phyloP scores from a whole-genome alignment of 1,284 basidiomycete species.

The Xerocomus minutiporus region DNA sequence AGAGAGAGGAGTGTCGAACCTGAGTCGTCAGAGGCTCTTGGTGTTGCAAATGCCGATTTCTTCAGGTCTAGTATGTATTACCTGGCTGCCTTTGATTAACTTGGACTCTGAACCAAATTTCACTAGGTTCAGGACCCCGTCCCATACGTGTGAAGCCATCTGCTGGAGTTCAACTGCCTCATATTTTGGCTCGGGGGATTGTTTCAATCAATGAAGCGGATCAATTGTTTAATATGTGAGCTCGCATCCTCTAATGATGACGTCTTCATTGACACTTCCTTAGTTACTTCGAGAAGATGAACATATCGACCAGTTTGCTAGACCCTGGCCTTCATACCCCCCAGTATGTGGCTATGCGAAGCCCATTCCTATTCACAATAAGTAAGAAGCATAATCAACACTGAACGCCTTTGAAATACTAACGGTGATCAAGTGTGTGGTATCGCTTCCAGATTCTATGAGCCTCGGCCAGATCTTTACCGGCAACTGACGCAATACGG shows the following conservation, averaged over 20 bases:
- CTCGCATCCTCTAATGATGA: slow-evolving; percentile 8
- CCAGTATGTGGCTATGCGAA: slow-evolving; percentile 63
- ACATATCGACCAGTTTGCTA: slow-evolving; percentile 63
- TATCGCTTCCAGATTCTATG: slow-evolving; percentile 69
- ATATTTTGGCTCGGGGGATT: slow-evolving; percentile 66
- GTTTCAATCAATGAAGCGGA: slow-evolving; percentile 71
- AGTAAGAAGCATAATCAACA: slow-evolving; percentile 46
- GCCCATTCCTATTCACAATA: slow-evolving; percentile 78
- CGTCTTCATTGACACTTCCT: slow-evolving; percentile 5
- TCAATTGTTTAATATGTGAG: slow-evolving; percentile 73
- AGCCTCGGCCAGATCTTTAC: slow-evolving; percentile 62
- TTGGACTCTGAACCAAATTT: not conserved
- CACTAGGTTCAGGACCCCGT: slow-evolving; percentile 44
- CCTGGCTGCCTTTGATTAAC: not conserved
- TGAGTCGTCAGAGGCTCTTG: slow-evolving; percentile 44
- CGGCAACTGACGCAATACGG: slow-evolving; percentile 64
- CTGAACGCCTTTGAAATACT: not conserved
- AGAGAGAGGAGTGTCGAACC: slow-evolving; percentile 44
- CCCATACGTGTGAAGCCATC: slow-evolving; percentile 30
- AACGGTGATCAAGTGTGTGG: slow-evolving; percentile 56
- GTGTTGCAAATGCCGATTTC: slow-evolving; percentile 61
- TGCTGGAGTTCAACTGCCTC: slow-evolving; percentile 51
- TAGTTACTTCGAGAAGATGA: slow-evolving; percentile 75
- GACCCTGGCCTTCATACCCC: slow-evolving; percentile 75
- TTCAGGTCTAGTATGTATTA: slow-evolving; percentile 58